A percentile compares a stretch with the other conserved stretches of the same genome.
Conservation (phyloP, 2,329 filamentous ascomycete species). For the Geosmithia putterillii region DNA sequence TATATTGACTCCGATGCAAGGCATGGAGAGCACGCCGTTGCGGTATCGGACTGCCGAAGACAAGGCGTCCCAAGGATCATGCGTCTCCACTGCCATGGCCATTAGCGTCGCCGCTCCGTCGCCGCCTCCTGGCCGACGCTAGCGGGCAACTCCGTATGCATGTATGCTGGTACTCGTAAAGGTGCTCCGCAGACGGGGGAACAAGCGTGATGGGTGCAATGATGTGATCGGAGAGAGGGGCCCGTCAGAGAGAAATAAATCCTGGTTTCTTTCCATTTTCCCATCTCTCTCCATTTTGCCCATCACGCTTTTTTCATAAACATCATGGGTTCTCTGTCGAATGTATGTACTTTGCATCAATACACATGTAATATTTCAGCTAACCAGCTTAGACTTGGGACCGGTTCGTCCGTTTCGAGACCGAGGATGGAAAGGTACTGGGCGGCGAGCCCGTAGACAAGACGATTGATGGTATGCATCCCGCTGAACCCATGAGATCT, state of each 20-base stretch:
- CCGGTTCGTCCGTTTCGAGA: conserved; percentile 11
- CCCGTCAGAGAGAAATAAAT: background rate
- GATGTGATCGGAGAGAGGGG: background rate
- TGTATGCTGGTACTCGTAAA: no score
- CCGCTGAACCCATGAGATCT: background rate
- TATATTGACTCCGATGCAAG: no score
- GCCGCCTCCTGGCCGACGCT: background rate
- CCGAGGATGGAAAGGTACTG: conserved; percentile 10
- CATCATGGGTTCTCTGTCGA: conserved; percentile 1
- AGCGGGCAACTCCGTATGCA: background rate
- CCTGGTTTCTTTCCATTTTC: background rate
- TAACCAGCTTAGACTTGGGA: conserved; percentile 7
- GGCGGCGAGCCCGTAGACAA: conserved; percentile 12
- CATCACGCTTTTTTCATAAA: background rate
- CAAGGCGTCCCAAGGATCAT: no score
- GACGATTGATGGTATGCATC: conserved; percentile 8
- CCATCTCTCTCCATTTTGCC: background rate
- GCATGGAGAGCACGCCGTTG: no score
- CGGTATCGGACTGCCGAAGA: no score
- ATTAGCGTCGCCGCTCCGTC: background rate
- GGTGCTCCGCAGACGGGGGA: background rate
- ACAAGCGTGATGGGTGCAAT: background rate
- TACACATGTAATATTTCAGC: background rate
- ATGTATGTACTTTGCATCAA: background rate
- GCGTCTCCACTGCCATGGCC: no score